These are phyloP conservation scores for Pseudocercospora pini-densiflorae DNA, from an alignment of 2,329 filamentous ascomycete genomes.

Conservation along the genomic window DNA sequence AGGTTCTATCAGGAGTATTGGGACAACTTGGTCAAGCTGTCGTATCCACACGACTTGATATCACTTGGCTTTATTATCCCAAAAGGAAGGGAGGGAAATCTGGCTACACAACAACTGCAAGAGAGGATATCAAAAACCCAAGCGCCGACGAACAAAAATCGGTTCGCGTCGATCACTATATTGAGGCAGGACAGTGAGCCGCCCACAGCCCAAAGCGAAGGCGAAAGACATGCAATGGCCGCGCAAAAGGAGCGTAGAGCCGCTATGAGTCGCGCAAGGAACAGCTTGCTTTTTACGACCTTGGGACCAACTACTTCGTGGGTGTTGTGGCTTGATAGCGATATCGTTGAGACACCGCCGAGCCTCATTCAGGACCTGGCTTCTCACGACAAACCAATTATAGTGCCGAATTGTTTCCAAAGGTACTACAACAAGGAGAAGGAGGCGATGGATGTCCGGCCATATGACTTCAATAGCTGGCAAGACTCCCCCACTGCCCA, in stretches of 20 bases:
- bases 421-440: conserved; percentile 72
- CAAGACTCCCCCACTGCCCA: conserved; percentile 82
- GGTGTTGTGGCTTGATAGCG: conserved; percentile 95
- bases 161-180: conserved; percentile 93
- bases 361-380: conserved; percentile 91
- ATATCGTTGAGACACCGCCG: conserved; percentile 86
- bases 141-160: conserved; percentile 75
- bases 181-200: conserved; percentile 93
- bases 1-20: conserved; percentile 95
- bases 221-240: conserved; percentile 86
- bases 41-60: conserved; percentile 92
- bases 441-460: conserved; percentile 73
- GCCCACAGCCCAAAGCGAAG: conserved; percentile 79
- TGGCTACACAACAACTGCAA: conserved; percentile 81
- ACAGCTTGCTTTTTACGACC: conserved; percentile 93
- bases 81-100: conserved; percentile 89
- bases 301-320: conserved; percentile 88
- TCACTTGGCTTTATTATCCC: conserved; percentile 95
- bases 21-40: conserved; percentile 84
- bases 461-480: conserved; percentile 99
- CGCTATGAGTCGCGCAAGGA: conserved; percentile 91
- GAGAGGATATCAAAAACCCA: conserved; percentile 85
- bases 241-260: conserved; percentile 86
- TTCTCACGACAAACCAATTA: conserved; percentile 82
- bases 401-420: conserved; percentile 96